Evolutionary conservation across 1,139 yeast genomes (phyloP).

Genomic region (Taphrina pruni): DNA sequence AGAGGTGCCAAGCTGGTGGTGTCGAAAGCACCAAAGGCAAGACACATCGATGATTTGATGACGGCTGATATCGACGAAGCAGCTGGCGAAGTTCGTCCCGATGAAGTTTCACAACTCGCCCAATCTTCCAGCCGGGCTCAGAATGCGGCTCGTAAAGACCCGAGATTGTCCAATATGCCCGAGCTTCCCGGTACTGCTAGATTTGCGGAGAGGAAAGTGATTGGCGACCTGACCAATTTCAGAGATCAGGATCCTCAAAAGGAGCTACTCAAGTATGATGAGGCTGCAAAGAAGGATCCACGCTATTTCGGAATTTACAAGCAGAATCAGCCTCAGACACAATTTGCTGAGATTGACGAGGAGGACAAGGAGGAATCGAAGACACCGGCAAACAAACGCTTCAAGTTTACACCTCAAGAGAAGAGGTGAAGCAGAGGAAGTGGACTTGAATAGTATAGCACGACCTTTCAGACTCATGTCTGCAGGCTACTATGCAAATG

Average conservation of each 20-base stretch:
- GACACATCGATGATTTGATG: constrained; percentile 52
- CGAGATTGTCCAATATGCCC: constrained; percentile 40
- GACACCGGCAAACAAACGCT: constrained; percentile 23
- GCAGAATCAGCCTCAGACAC: constrained; percentile 35
- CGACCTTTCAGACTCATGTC: neutral
- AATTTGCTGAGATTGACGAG: constrained; percentile 25
- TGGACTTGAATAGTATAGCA: neutral
- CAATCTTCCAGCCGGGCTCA: constrained; percentile 33
- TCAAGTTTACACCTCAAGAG: constrained; percentile 32
- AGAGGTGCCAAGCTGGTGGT: constrained; percentile 53
- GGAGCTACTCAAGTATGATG: constrained; percentile 52
- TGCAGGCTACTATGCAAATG: no score
- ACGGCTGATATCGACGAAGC: constrained; percentile 51
- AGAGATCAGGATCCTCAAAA: constrained; percentile 54
- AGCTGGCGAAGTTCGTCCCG: constrained; percentile 42
- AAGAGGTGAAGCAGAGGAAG: neutral
- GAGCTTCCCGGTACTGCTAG: constrained; percentile 38
- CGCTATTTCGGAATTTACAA: constrained; percentile 46
- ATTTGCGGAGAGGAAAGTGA: constrained; percentile 47
- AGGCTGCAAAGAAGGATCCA: constrained; percentile 49
- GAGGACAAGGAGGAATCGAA: neutral
- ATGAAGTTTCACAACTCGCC: constrained; percentile 26
- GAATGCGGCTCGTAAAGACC: constrained; percentile 43
- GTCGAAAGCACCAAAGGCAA: constrained; percentile 52
- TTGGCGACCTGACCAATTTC: constrained; percentile 45